A percentile compares a stretch with the other conserved stretches of the same genome.
These are phyloP conservation scores for Meyerozyma guilliermondii DNA, from an alignment of 1,139 yeast genomes.

Conservation along the genomic window DNA sequence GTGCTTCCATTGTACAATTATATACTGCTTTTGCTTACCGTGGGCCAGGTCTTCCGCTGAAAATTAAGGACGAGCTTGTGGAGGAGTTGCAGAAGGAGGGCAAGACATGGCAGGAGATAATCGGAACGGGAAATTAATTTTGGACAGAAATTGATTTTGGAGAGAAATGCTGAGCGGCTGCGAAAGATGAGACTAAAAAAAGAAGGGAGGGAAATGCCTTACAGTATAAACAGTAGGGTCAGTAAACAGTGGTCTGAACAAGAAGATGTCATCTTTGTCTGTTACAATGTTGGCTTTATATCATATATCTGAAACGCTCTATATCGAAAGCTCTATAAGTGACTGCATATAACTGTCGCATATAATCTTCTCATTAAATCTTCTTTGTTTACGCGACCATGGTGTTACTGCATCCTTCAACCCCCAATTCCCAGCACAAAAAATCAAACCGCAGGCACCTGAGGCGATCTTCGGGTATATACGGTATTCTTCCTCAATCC, in stretches of 20 bases:
- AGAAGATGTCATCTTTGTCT: too few relatives aligned
- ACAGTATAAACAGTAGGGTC: too few relatives aligned
- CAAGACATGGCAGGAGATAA: conserved; percentile 76
- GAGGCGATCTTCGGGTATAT: conserved; percentile 37
- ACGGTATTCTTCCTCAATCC: conserved; percentile 32
- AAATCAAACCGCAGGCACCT: conserved; percentile 7
- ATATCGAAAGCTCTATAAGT: too few relatives aligned
- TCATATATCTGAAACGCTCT: too few relatives aligned
- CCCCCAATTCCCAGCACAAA: conserved; percentile 1
- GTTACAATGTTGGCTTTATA: too few relatives aligned
- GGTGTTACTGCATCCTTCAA: conserved; percentile 4
- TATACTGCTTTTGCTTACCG: conserved; percentile 90
- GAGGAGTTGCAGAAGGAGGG: conserved; percentile 66
- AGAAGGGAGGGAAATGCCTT: too few relatives aligned
- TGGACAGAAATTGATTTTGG: too few relatives aligned
- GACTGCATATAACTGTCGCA: too few relatives aligned
- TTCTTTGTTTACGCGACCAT: conserved; percentile 1
- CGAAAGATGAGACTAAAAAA: background rate
- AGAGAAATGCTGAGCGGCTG: too few relatives aligned
- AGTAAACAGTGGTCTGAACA: too few relatives aligned
- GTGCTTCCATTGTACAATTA: conserved; percentile 81
- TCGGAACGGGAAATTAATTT: conserved; percentile 36
- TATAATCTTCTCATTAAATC: background rate
- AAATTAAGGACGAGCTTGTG: conserved; percentile 71
- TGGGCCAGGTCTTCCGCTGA: conserved; percentile 85